These are phyloP conservation scores for Paramecium sonneborni DNA, from an alignment of 73 alveolate genomes.

Conservation along the genomic window DNA sequence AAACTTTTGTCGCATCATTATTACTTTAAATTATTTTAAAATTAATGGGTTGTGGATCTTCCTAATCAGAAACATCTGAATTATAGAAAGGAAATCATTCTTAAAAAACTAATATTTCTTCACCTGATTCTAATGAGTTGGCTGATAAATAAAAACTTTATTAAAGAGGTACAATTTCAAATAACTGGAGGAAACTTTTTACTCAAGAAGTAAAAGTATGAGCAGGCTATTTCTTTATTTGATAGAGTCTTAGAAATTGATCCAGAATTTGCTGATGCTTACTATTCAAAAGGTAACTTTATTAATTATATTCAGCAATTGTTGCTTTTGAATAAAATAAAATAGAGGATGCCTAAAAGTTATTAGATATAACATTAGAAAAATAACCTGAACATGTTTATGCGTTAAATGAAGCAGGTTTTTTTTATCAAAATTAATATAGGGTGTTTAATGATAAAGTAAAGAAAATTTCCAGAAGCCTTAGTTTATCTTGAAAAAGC, in stretches of 20 bases:
- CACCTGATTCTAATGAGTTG: neutral
- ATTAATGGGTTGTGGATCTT: slow-evolving; percentile 9
- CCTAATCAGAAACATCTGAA: neutral
- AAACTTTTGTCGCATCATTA: neutral
- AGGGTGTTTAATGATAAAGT: neutral
- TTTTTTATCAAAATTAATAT: neutral
- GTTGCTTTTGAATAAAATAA: neutral
- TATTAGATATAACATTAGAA: neutral
- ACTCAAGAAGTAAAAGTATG: neutral
- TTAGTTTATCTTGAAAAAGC: neutral
- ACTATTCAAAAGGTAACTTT: neutral
- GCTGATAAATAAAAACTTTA: neutral
- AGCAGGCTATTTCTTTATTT: neutral
- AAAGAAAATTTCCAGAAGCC: neutral
- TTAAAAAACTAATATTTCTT: neutral
- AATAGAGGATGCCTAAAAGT: neutral
- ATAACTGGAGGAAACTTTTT: neutral
- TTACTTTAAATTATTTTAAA: neutral
- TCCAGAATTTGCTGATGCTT: slow-evolving; percentile 1
- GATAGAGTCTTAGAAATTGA: neutral
- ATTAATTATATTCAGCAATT: neutral
- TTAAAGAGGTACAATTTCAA: neutral
- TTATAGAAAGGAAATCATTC: neutral
- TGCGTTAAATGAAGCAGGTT: neutral
- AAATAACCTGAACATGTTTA: neutral